Conservation (phyloP, 2,329 filamentous ascomycete genomes). For the Clonostachys rosea region DNA sequence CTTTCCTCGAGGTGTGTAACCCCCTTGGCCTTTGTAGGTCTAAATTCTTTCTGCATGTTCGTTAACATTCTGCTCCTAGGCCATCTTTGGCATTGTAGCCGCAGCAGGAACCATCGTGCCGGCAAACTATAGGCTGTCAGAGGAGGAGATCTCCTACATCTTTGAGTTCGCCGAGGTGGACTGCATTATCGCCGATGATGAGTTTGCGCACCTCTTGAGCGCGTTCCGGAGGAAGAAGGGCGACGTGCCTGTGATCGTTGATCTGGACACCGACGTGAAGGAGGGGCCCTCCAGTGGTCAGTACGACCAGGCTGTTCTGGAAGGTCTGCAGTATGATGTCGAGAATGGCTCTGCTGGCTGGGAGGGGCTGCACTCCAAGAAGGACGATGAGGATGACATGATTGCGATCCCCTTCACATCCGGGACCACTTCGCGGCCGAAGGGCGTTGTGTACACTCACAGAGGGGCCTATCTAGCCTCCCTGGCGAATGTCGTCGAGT, state of each 20-base stretch:
- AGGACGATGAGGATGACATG: slow-evolving; percentile 70
- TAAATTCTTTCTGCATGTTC: no score
- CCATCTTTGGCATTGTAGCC: slow-evolving; percentile 81
- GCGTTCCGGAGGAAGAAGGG: slow-evolving; percentile 58
- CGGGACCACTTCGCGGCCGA: slow-evolving; percentile 85
- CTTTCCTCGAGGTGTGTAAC: slow-evolving; percentile 65
- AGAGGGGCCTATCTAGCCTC: slow-evolving; percentile 82
- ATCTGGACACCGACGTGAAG: slow-evolving; percentile 28
- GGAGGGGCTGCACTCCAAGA: slow-evolving; percentile 68
- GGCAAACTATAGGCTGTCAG: slow-evolving; percentile 62
- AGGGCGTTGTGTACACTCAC: slow-evolving; percentile 91
- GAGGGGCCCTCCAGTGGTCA: slow-evolving; percentile 60
- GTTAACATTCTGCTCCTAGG: slow-evolving; percentile 11
- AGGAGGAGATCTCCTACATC: slow-evolving; percentile 85
- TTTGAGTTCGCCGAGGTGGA: slow-evolving; percentile 86
- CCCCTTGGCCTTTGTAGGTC: no score
- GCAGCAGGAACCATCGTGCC: slow-evolving; percentile 75
- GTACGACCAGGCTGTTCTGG: slow-evolving; percentile 78
- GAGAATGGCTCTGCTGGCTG: slow-evolving; percentile 67
- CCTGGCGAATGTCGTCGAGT: slow-evolving; percentile 83
- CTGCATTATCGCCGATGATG: slow-evolving; percentile 78
- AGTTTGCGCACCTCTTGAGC: slow-evolving; percentile 69
- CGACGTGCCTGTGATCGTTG: slow-evolving; percentile 67
- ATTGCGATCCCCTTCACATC: slow-evolving; percentile 91
- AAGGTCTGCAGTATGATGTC: slow-evolving; percentile 71